Base-by-base conservation (phyloP, 495 filamentous ascomycete species). In the Xylaria venustula region DNA sequence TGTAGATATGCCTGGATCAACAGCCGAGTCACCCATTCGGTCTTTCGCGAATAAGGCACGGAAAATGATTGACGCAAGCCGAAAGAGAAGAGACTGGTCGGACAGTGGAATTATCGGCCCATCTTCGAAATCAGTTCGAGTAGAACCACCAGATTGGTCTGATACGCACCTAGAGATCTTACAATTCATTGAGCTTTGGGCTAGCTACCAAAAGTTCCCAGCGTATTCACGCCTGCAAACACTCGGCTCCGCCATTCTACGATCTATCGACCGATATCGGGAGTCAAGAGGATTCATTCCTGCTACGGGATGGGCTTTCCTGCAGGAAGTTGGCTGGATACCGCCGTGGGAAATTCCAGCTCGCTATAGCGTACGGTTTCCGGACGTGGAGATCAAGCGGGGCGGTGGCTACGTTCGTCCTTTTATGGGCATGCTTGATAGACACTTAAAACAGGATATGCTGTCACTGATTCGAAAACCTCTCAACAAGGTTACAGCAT, bases 301-400 rank as follows among this genome's bases (percentile, higher is more conserved):
- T 14, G 67, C 75, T 4, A 85, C 83, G 3, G 89, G 81, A 7
- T 87, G 83, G 68, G 79, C 88, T 8, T 90, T 96, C 58, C 72
- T 97, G 32, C 89, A 96, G 64, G 94, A 98, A 73, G 78, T 97
- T 23, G 94, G 93, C 4, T 87, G 88, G 26, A 80, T 95, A 54
- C 68, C 84, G 2, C 90, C 91, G 0, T 96, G 91, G 88, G 90
- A 95, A 63, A 88, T 93, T 65, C 73, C 81, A 17, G 73, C 81
- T n/a, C 73, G 87, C 0, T 85, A 89, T 62, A 78, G 83, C 41
- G 76, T 87, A 45, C 79, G 78, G 34, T 73, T 96, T 17, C 79
- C 85, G 14, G 82, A 62, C 7, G 64, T 74, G 11, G 51, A 68
- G 28, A 67, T 76, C 20, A 52, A 91, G 44, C 88, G 71, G 44